phyloP scores from a whole-genome alignment of 1,284 basidiomycete species.

The Moesziomyces aphidis region DNA sequence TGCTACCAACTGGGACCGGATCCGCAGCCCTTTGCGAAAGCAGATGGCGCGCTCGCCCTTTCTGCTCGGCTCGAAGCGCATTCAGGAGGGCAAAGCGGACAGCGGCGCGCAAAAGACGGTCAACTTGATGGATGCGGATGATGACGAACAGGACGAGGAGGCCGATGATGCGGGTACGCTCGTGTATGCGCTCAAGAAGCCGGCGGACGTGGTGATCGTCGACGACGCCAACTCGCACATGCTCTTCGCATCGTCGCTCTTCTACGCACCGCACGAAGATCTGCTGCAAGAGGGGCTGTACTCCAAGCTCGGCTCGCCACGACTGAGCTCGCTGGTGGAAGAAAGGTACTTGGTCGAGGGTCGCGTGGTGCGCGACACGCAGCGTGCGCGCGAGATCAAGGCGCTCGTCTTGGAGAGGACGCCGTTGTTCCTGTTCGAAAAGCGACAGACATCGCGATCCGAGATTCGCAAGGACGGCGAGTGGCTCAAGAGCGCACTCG shows the following conservation, averaged over 20 bases:
- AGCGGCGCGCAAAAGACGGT: slow-evolving; percentile 10
- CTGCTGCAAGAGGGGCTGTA: slow-evolving; percentile 74
- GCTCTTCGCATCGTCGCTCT: slow-evolving; percentile 69
- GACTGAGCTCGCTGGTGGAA: slow-evolving; percentile 78
- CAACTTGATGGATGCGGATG: slow-evolving; percentile 44
- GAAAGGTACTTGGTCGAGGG: slow-evolving; percentile 78
- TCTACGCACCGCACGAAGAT: slow-evolving; percentile 90
- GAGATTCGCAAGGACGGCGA: slow-evolving; percentile 76
- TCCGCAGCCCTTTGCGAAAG: slow-evolving; percentile 74
- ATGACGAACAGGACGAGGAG: slow-evolving; percentile 59
- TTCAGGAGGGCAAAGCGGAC: slow-evolving; percentile 32
- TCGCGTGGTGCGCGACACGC: slow-evolving; percentile 62
- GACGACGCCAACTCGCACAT: slow-evolving; percentile 67
- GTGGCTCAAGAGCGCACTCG: slow-evolving; percentile 80
- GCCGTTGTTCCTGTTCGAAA: slow-evolving; percentile 91
- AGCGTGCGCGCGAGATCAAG: slow-evolving; percentile 54
- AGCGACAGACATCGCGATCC: slow-evolving; percentile 74
- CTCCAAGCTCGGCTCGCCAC: slow-evolving; percentile 72
- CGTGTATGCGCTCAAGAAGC: slow-evolving; percentile 64
- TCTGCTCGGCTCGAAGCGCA: slow-evolving; percentile 78
- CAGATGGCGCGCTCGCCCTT: slow-evolving; percentile 80
- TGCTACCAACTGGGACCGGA: slow-evolving; percentile 78
- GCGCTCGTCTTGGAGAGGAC: slow-evolving; percentile 82
- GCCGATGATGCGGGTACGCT: slow-evolving; percentile 59
- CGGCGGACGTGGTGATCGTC: slow-evolving; percentile 65